A percentile compares a stretch with the other conserved stretches of the same genome.
phyloP scores from a whole-genome alignment of 768 basidiomycete species.

The Suillus subaureus region DNA sequence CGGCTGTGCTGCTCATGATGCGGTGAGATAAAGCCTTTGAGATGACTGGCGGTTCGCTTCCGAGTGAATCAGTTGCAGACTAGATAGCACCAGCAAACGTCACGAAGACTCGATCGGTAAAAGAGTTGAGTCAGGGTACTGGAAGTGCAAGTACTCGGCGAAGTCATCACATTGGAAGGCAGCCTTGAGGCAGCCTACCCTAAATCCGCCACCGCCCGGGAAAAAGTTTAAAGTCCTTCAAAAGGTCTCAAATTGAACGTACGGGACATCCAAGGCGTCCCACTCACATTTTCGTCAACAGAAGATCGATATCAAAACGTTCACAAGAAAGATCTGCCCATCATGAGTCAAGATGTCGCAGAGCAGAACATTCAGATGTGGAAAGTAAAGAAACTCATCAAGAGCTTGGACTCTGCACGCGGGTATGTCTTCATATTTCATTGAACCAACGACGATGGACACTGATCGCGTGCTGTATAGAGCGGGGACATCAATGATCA shows the following conservation, averaged over 20 bases:
- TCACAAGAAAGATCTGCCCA: slow-evolving; percentile 35
- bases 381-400: slow-evolving; percentile 99
- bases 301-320: slow-evolving; percentile 7
- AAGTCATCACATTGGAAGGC: not conserved
- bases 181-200: slow-evolving; percentile 7
- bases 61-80: not conserved
- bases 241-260: not conserved
- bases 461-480: slow-evolving; percentile 42
- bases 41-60: not conserved
- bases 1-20: not conserved
- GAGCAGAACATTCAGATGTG: slow-evolving; percentile 98
- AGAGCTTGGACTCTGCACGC: slow-evolving; percentile 88
- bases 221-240: slow-evolving; percentile 8
- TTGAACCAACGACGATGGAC: slow-evolving; percentile 8
- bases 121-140: not conserved
- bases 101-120: not conserved
- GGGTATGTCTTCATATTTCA: slow-evolving; percentile 27
- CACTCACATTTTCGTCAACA: slow-evolving; percentile 20
- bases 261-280: slow-evolving; percentile 1
- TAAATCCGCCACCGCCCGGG: slow-evolving; percentile 7
- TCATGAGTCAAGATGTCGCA: slow-evolving; percentile 81
- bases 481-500: slow-evolving; percentile 99
- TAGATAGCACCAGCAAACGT: not conserved
- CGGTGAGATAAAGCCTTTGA: not conserved
- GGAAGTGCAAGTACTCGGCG: not conserved